phyloP scores from a whole-genome alignment of 768 basidiomycete genomes.

The Podaxis sp. region DNA sequence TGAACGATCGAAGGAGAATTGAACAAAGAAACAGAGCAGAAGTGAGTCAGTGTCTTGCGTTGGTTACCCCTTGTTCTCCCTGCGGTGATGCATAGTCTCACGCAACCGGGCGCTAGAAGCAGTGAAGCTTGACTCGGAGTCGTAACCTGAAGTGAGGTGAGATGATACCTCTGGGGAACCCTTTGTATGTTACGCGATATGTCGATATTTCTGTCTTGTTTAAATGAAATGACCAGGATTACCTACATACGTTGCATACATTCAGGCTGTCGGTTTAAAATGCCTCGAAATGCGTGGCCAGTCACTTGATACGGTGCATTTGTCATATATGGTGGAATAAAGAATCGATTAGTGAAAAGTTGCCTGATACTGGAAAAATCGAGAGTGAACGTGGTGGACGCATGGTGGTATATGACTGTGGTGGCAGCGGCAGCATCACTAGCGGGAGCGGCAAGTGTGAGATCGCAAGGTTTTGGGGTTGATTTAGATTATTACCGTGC shows the following conservation, averaged over 20 bases:
- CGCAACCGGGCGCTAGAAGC: background rate
- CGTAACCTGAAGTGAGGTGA: background rate
- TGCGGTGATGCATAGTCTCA: background rate
- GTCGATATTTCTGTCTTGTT: background rate
- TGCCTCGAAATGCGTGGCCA: background rate
- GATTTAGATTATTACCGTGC: background rate
- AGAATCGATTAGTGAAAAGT: background rate
- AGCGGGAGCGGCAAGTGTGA: background rate
- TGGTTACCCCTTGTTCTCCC: background rate
- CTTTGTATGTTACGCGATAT: background rate
- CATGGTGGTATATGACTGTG: background rate
- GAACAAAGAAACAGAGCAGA: background rate
- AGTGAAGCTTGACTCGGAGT: background rate
- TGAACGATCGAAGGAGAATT: background rate
- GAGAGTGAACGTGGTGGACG: background rate
- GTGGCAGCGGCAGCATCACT: background rate
- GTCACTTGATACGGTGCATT: background rate
- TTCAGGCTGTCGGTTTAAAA: background rate
- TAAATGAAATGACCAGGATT: background rate
- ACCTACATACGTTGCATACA: background rate
- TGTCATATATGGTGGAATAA: background rate
- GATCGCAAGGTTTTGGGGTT: background rate
- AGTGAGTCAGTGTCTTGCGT: background rate
- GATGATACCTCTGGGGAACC: background rate
- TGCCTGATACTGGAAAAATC: background rate